Evolutionary conservation across 2,329 filamentous ascomycete species (phyloP).

Genomic region (Penicillium sp.): DNA sequence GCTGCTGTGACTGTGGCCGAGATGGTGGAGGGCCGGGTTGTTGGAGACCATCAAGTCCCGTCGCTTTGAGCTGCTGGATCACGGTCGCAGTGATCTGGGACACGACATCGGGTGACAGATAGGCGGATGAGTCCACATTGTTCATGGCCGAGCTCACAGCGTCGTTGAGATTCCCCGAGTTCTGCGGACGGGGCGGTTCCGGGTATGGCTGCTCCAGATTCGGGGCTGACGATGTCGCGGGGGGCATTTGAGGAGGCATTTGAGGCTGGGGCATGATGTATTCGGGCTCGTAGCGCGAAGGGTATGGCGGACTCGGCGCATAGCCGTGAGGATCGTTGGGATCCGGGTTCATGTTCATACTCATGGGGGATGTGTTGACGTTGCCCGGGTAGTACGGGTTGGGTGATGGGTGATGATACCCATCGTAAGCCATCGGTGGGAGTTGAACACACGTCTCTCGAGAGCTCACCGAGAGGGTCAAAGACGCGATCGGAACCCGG

Average conservation of each 20-base stretch:
- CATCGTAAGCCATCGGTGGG: constrained; percentile 43
- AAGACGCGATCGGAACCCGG: no score
- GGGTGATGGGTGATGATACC: constrained; percentile 35
- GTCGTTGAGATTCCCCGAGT: constrained; percentile 50
- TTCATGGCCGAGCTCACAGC: constrained; percentile 58
- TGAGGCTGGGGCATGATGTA: constrained; percentile 39
- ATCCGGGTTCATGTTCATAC: constrained; percentile 25
- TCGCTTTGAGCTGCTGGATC: constrained; percentile 56
- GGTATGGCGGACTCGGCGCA: constrained; percentile 32
- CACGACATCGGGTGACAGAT: constrained; percentile 59
- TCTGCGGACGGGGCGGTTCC: constrained; percentile 18
- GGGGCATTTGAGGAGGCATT: constrained; percentile 22
- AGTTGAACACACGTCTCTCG: no score
- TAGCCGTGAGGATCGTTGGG: constrained; percentile 25
- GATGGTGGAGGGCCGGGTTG: constrained; percentile 23
- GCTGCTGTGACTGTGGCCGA: constrained; percentile 24
- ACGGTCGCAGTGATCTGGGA: constrained; percentile 59
- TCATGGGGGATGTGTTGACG: no score
- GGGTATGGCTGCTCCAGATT: constrained; percentile 23
- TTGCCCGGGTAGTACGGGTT: constrained; percentile 30
- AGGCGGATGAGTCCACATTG: constrained; percentile 48
- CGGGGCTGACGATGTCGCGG: background rate
- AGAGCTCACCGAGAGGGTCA: no score
- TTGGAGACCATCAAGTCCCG: constrained; percentile 38
- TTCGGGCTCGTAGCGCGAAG: constrained; percentile 31